phyloP scores from a whole-genome alignment of 2,329 filamentous ascomycete species.

The Epichloe baconii region DNA sequence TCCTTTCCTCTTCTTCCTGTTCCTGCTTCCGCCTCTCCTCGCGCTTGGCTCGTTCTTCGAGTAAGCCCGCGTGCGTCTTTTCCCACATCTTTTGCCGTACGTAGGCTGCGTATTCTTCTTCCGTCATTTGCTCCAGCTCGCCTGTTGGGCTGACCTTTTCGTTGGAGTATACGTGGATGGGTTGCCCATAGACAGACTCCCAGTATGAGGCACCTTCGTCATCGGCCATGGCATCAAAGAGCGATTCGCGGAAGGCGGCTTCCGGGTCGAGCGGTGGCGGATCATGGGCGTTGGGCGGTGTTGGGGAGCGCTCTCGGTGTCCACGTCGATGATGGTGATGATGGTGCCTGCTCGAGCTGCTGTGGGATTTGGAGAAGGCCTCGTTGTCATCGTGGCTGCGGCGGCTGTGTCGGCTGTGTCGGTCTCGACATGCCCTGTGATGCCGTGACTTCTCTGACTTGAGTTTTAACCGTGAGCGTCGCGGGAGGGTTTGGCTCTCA shows the following conservation, averaged over 20 bases:
- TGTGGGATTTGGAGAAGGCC: conserved; percentile 8
- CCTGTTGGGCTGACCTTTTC: conserved; percentile 30
- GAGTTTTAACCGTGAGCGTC: conserved; percentile 3
- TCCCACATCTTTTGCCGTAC: conserved; percentile 92
- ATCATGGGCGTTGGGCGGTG: conserved; percentile 34
- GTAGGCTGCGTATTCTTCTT: conserved; percentile 81
- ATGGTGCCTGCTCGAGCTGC: conserved; percentile 14
- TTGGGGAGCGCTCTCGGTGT: conserved; percentile 28
- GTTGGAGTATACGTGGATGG: conserved; percentile 66
- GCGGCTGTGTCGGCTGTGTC: neutral
- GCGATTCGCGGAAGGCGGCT: conserved; percentile 75
- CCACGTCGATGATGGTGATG: conserved; percentile 18
- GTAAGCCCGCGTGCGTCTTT: conserved; percentile 71
- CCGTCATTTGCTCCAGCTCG: conserved; percentile 70
- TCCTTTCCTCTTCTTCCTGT: conserved; percentile 36
- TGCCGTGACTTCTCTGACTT: conserved; percentile 4
- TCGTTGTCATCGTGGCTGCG: conserved; percentile 12
- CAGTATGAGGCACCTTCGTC: conserved; percentile 93
- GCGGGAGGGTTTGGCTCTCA: neutral
- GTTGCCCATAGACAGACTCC: conserved; percentile 93
- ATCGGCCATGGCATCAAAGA: conserved; percentile 94
- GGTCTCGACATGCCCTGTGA: neutral
- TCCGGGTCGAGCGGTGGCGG: conserved; percentile 47
- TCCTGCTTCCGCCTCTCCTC: conserved; percentile 39
- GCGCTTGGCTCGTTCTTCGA: conserved; percentile 59